Evolutionary conservation across 768 basidiomycete genomes (phyloP), one percentile per base, ranked within the genome.

Genomic region (Fistulinella prunicolor): DNA sequence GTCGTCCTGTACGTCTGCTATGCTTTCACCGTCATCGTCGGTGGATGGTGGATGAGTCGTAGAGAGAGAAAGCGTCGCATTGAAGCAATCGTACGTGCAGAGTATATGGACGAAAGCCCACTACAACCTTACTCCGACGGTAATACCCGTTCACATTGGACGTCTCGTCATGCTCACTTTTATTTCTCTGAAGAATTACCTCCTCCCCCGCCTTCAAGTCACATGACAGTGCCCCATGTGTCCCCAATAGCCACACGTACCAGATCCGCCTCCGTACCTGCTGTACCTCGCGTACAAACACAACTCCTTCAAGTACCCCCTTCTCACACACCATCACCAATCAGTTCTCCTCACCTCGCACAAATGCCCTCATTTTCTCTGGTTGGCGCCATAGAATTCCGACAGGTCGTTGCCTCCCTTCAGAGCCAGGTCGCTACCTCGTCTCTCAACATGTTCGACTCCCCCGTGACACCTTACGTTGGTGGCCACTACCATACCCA

Each of bases 351-450:
- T 54, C 66, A 68, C 20, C 65, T 72, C 30, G 65, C 68, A 9
- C 79, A 81, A 51, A 78, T 91, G 68, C 88, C 87, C 3, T 89
- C 87, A 0, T 92, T 92, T 59, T 97, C 95, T 3, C 79, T 99
- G 2, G 80, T 98, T 5, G 92, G 95, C 9, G 96, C 96, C 0
- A 79, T 99, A 37, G 96, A 99, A 67, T 99, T 99, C 69, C 79
- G 94, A 16, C 86, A 94, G 50, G 88, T 97, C 20, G 86, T 99
- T 19, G 77, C 86, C 10, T 84, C 86, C 0, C 73, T 99, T 20
- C 81, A 83, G 53, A 75, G 75, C 41, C 82, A 94, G 58, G 84
- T 85, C 9, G 76, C 80, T 2, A 73, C 73, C 1, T 68, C 78
- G 0, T 77, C 81, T 0, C 70, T 90, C 40, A 75, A 67, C 49